Base-by-base conservation (phyloP, 805 yeast genomes). In the Teunomyces pallodes region DNA sequence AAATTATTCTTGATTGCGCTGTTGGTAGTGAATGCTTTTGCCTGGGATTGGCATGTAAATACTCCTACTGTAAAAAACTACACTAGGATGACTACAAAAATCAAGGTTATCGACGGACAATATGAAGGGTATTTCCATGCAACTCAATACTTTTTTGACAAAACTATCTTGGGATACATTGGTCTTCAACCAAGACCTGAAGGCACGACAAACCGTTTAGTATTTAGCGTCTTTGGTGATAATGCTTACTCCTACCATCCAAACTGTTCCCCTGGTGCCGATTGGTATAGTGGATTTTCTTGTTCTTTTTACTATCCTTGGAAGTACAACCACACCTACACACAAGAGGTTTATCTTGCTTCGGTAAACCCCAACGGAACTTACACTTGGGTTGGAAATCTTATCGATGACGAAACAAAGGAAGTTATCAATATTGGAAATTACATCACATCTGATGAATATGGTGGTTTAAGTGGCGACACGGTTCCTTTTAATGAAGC, bases 161-260 rank as follows among this genome's bases (percentile, higher is more conserved):
- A 9, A 9, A 36, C 4, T 9, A 10, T 4, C 26, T 2, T 9
- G 27, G 36, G 26, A 2, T 46, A 46, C 17, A 46, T 46, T 30
- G 49, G 46, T 7, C 14, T 43, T 7, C 49, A 46, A 24, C 48
- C 45, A 24, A 27, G 45, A 26, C 4, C 14, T 6, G n/a, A 14
- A 13, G 35, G 20, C 5, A n/a, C 12, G 3, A 13, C 32, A 3
- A 38, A 42, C 38, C 49, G 30, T 20, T 26, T 46, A 9, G 36
- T 26, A 8, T 49, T 39, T 43, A 49, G 52, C 43, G 50, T 20
- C 5, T 46, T 46, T 43, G 47, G 50, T 43, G 45, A 47, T 6
- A 17, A 41, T n/a, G 31, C 36, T 5, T 30, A 44, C 7, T 20
- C 47, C 9, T 12, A 29, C 28, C 38, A 44, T 16, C 43, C 47